phyloP scores from a whole-genome alignment of 2,329 filamentous ascomycete species.

The Mariannaea elegans region DNA sequence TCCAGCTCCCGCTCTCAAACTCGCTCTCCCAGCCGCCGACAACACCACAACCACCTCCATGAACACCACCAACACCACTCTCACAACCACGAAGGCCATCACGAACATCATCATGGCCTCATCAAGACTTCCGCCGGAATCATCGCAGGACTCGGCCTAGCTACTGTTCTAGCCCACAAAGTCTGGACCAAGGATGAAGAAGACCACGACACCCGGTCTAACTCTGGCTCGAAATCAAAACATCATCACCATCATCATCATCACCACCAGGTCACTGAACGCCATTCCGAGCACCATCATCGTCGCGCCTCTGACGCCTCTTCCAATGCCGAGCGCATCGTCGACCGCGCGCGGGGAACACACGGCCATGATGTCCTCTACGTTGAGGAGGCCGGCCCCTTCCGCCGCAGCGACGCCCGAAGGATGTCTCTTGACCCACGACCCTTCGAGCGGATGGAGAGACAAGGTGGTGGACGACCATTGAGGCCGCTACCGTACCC shows the following conservation, averaged over 20 bases:
- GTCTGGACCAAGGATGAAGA: slow-evolving; percentile 47
- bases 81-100: slow-evolving; percentile 17
- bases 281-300: slow-evolving; percentile 20
- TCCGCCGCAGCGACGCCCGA: slow-evolving; percentile 13
- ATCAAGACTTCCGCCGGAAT: slow-evolving; percentile 45
- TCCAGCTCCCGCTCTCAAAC: slow-evolving; percentile 36
- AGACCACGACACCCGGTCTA: slow-evolving; percentile 39
- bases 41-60: slow-evolving; percentile 18
- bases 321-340: slow-evolving; percentile 8
- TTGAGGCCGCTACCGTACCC: slow-evolving; percentile 26
- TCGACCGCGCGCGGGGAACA: slow-evolving; percentile 22
- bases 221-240: slow-evolving; percentile 7
- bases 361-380: slow-evolving; percentile 28
- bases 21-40: slow-evolving; percentile 27
- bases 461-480: slow-evolving; percentile 15
- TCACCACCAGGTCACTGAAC: slow-evolving; percentile 10
- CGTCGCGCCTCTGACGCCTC: slow-evolving; percentile 22
- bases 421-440: slow-evolving; percentile 25
- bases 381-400: slow-evolving; percentile 30
- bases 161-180: slow-evolving; percentile 46
- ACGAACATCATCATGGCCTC: slow-evolving; percentile 34
- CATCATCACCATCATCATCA: slow-evolving; percentile 24
- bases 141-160: slow-evolving; percentile 47
- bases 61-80: slow-evolving; percentile 14
- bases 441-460: slow-evolving; percentile 24